phyloP scores from a whole-genome alignment of 129 eudicot species.

The Flaveria brownii region DNA sequence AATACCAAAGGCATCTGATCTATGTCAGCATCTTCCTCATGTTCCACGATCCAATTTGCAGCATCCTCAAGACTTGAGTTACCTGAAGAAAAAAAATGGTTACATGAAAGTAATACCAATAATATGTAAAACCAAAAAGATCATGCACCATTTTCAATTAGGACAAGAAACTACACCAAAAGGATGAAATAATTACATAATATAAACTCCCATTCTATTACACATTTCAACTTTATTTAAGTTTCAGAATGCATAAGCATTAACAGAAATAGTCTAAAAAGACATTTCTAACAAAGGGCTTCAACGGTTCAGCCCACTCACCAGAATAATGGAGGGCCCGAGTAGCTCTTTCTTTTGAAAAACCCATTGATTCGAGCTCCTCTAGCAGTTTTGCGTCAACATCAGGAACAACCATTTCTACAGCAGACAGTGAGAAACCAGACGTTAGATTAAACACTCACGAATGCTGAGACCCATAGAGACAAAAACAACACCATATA shows the following conservation, averaged over 20 bases:
- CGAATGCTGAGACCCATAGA: background rate
- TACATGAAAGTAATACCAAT: constrained; percentile 12
- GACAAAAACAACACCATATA: constrained; percentile 17
- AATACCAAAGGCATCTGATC: constrained; percentile 88
- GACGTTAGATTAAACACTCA: background rate
- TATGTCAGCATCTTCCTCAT: constrained; percentile 83
- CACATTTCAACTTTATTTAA: background rate
- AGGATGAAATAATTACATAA: background rate
- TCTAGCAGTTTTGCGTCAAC: constrained; percentile 67
- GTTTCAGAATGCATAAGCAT: constrained; percentile 1
- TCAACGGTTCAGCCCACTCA: constrained; percentile 32
- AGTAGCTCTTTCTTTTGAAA: constrained; percentile 73
- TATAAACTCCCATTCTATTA: background rate
- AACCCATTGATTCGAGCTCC: constrained; percentile 88
- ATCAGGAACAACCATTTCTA: constrained; percentile 96
- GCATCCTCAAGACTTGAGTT: constrained; percentile 83
- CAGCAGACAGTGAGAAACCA: constrained; percentile 17
- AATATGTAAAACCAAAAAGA: background rate
- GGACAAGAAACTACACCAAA: background rate
- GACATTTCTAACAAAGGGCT: background rate
- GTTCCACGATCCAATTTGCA: constrained; percentile 86
- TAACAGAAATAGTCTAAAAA: background rate
- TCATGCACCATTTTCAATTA: background rate
- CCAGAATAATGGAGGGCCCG: constrained; percentile 95
- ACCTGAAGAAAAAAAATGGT: constrained; percentile 50